A percentile compares a stretch with the other conserved stretches of the same genome.
Evolutionary conservation across 2,329 filamentous ascomycete genomes (phyloP).

Genomic region (Pseudogymnoascus sp.): DNA sequence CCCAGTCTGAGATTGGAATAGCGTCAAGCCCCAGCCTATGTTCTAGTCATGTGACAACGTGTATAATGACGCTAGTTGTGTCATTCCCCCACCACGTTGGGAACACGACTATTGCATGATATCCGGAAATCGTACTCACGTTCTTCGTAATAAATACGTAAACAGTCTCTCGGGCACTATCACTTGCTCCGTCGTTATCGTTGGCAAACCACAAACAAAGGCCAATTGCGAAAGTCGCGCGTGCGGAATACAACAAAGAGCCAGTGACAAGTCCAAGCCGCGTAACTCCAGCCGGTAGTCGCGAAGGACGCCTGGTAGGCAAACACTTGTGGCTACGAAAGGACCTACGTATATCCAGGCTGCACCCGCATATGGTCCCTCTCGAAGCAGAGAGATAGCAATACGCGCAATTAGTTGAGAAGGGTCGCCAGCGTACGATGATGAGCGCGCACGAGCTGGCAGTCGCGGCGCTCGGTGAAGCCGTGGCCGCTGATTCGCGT

Average conservation of each 20-base stretch:
- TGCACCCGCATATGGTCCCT: not conserved
- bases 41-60: constrained; percentile 7
- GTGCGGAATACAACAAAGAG: not conserved
- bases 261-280: not conserved
- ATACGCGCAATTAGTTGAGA: not conserved
- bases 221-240: constrained; percentile 2
- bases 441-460: constrained; percentile 25
- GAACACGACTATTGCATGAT: constrained; percentile 6
- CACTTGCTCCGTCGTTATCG: not conserved
- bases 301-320: constrained; percentile 3
- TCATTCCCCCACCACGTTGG: constrained; percentile 5
- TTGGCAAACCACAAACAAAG: not conserved
- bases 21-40: not conserved
- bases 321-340: not conserved
- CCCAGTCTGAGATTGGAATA: not conserved
- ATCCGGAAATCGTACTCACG: not conserved
- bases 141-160: not conserved
- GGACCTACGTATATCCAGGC: not conserved
- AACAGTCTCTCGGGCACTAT: not conserved
- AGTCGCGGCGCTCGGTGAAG: constrained; percentile 22
- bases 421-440: not conserved
- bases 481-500: constrained; percentile 13
- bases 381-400: constrained; percentile 4
- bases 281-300: not conserved
- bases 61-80: constrained; percentile 5